Evolutionary conservation across 371 early-diverging fungal species (phyloP), one percentile per base, ranked within the genome.

Genomic region (Mucor racemosus): DNA sequence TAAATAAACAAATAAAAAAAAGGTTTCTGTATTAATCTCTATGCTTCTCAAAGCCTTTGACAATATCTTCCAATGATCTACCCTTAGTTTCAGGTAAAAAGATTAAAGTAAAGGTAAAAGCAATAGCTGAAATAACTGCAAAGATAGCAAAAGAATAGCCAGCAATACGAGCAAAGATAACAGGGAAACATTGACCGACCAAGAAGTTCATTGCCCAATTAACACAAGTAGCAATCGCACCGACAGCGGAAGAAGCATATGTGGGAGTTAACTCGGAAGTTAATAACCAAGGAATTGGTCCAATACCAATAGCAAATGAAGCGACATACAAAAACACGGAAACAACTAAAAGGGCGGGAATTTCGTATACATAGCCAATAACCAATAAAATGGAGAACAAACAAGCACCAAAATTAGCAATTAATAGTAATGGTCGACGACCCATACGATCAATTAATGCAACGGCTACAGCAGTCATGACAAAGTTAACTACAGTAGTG

Each of bases 11-110:
- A 35, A 55, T 34, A 54, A 33, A 55, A 26, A 26, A 26, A 1
- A 3, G 3, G 26, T 26, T 3, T 26, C 26, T 1, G 35, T 15
- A 13, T 55, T 17, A 35, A 15, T 3, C n/a, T 55, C 35, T 34
- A 15, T 55, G 55, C 15, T 35, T 31, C 31, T 55, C 55, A 34
- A 33, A 35, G 5, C 55, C 35, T 13, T n/a, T 34, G 4, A 76
- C 73, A 15, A 91, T 84, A n/a, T 85, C 79, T 73, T 92, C 92
- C 11, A 90, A 68, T 13, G 88, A 78, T 10, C 82, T 72, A 33
- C 88, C 90, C 71, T 86, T 88, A 13, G 94, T 95, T 80, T 96
- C 96, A n/a, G 94, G 93, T 5, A 96, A 83, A 54, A 80, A 84
- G 64, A 85, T 38, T 0, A 54, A 62, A 7, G 77, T 77, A 42